phyloP scores from a whole-genome alignment of 2,329 filamentous ascomycete species.

The Fonsecaea monophora region DNA sequence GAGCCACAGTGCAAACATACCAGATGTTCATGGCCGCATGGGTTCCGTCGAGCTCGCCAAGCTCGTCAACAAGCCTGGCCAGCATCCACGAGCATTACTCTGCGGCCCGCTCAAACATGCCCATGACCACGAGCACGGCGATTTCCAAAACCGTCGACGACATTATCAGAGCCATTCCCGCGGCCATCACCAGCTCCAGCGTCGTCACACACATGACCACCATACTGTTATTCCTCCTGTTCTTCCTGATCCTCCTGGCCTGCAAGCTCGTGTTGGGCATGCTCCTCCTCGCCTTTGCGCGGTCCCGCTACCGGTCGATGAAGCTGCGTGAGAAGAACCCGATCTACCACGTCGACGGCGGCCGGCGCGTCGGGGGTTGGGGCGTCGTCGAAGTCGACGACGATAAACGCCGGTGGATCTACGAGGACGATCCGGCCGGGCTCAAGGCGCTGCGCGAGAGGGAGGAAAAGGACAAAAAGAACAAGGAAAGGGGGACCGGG shows the following conservation, averaged over 20 bases:
- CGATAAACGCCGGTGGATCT: constrained; percentile 83
- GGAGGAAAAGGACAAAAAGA: constrained; percentile 65
- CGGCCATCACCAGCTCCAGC: constrained; percentile 51
- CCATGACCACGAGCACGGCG: constrained; percentile 62
- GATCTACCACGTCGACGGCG: constrained; percentile 72
- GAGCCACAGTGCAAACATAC: constrained; percentile 93
- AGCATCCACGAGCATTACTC: constrained; percentile 54
- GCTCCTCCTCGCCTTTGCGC: constrained; percentile 78
- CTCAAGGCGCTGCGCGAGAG: constrained; percentile 68
- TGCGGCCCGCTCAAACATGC: constrained; percentile 69
- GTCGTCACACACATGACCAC: constrained; percentile 68
- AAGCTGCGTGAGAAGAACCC: constrained; percentile 70
- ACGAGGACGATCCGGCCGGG: constrained; percentile 80
- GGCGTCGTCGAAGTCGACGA: constrained; percentile 88
- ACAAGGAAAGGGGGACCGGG: constrained; percentile 63
- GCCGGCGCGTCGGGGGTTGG: constrained; percentile 78
- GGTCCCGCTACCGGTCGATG: constrained; percentile 81
- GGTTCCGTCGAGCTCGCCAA: constrained; percentile 60
- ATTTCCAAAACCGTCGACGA: constrained; percentile 52
- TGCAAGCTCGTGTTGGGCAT: constrained; percentile 88
- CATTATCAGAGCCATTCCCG: constrained; percentile 50
- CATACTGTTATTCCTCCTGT: constrained; percentile 81
- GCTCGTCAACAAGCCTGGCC: constrained; percentile 48
- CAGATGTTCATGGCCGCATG: constrained; percentile 96
- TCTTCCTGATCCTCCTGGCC: constrained; percentile 83